Evolutionary conservation across 106 monocot genomes (phyloP).

Genomic region (Vanilla planifolia): DNA sequence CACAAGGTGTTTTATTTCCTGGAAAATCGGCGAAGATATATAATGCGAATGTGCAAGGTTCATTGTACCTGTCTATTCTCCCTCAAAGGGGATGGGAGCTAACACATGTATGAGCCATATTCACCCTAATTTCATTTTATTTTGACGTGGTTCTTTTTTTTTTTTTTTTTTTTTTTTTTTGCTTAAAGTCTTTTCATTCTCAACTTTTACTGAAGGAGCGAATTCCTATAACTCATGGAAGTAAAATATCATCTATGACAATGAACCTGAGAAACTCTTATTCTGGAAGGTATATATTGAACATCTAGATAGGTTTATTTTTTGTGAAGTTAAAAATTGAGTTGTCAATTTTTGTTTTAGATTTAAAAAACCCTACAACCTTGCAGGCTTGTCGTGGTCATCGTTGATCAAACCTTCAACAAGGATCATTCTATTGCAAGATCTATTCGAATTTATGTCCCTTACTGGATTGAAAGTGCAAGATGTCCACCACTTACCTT

Average conservation of each 20-base stretch:
- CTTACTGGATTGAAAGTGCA: slow-evolving; percentile 85
- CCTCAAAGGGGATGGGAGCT: slow-evolving; percentile 74
- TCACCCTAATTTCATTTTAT: neutral
- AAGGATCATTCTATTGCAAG: slow-evolving; percentile 47
- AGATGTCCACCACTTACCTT: slow-evolving; percentile 78
- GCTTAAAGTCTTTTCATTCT: slow-evolving; percentile 7
- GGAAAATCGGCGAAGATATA: slow-evolving; percentile 70
- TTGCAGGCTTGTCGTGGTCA: slow-evolving; percentile 71
- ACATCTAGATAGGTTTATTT: slow-evolving; percentile 7
- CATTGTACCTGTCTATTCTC: slow-evolving; percentile 70
- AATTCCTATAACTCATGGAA: slow-evolving; percentile 62
- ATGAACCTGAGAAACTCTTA: slow-evolving; percentile 50
- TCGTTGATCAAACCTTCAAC: slow-evolving; percentile 72
- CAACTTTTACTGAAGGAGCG: slow-evolving; percentile 46
- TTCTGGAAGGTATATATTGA: slow-evolving; percentile 62
- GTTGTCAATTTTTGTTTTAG: neutral
- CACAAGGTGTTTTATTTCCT: slow-evolving; percentile 39
- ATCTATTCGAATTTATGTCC: slow-evolving; percentile 64
- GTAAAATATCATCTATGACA: slow-evolving; percentile 43
- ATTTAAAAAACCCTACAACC: neutral
- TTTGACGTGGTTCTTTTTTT: neutral
- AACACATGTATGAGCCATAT: slow-evolving; percentile 46
- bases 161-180: neutral
- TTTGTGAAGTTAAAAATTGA: neutral
- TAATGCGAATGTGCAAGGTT: slow-evolving; percentile 61